Percentiles rank a stretch among this genome's conserved stretches.
Evolutionary conservation across 2,329 filamentous ascomycete species (phyloP).

Genomic region (Tolypocladium paradoxum): DNA sequence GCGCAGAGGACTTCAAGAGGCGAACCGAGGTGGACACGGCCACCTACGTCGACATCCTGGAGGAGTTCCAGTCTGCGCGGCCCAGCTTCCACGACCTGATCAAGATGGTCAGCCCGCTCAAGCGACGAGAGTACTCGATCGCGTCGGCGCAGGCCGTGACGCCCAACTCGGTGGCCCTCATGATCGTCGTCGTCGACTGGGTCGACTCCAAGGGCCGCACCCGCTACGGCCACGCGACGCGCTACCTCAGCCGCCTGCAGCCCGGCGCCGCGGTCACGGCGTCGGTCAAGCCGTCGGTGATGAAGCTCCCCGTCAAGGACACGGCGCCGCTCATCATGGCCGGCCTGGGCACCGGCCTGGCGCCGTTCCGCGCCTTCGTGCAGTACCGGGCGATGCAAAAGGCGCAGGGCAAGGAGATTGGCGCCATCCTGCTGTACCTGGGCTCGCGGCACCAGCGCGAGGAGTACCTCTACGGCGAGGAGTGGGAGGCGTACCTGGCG

Average conservation of each 20-base stretch:
- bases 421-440: constrained; percentile 88
- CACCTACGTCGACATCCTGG: constrained; percentile 82
- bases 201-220: constrained; percentile 77
- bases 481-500: constrained; percentile 97
- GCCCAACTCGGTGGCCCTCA: constrained; percentile 78
- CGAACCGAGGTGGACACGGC: constrained; percentile 83
- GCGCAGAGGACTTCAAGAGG: constrained; percentile 83
- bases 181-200: constrained; percentile 98
- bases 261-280: constrained; percentile 75
- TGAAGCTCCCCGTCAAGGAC: constrained; percentile 87
- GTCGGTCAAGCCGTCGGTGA: constrained; percentile 94
- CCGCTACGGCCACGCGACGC: constrained; percentile 86
- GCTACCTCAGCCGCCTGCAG: constrained; percentile 69
- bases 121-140: constrained; percentile 98
- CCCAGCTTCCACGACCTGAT: constrained; percentile 82
- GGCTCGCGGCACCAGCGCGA: constrained; percentile 94
- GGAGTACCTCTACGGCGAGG: constrained; percentile 97
- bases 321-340: constrained; percentile 97
- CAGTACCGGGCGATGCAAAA: constrained; percentile 98
- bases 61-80: constrained; percentile 82
- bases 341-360: constrained; percentile 92
- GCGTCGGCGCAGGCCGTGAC: constrained; percentile 93
- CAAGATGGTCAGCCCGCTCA: constrained; percentile 80
- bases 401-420: constrained; percentile 91
- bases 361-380: constrained; percentile 97